Percentiles rank a stretch among this genome's conserved stretches.
Conservation (phyloP, 495 filamentous ascomycete species). For the Geoglossum glabrum region DNA sequence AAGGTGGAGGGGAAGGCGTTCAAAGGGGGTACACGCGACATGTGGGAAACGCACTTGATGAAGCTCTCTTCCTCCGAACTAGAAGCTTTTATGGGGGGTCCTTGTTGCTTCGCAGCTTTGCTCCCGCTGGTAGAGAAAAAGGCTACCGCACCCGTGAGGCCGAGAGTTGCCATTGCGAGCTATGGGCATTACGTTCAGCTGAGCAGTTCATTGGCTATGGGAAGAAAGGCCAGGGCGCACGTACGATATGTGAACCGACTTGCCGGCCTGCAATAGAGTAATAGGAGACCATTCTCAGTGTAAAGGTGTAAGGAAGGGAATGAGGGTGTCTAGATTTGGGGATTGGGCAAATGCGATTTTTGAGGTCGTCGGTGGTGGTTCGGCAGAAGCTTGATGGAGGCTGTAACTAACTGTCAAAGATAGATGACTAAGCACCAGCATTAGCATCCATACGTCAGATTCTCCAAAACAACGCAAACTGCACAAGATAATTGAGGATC, state of each 20-base stretch:
- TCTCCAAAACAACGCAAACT: no score
- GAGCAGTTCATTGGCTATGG: not conserved
- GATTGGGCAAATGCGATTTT: no score
- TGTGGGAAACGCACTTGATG: conserved; percentile 55
- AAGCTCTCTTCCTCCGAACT: conserved; percentile 92
- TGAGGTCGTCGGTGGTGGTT: no score
- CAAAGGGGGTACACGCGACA: not conserved
- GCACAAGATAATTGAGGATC: no score
- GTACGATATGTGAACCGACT: conserved; percentile 83
- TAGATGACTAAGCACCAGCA: no score
- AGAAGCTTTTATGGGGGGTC: conserved; percentile 36
- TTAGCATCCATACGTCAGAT: no score
- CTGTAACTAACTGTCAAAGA: no score
- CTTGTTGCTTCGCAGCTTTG: conserved; percentile 32
- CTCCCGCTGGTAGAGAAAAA: conserved; percentile 37
- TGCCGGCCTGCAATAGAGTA: conserved; percentile 78
- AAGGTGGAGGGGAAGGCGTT: no score
- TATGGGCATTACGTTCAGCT: conserved; percentile 17
- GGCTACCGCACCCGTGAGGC: conserved; percentile 36
- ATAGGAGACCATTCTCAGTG: conserved; percentile 71
- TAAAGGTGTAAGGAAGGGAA: no score
- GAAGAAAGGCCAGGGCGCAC: conserved; percentile 19
- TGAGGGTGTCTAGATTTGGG: no score
- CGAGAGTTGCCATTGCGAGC: conserved; percentile 76
- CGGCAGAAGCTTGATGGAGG: no score